Evolutionary conservation across 495 filamentous ascomycete genomes (phyloP).

Genomic region (Jackrogersella multiformis): DNA sequence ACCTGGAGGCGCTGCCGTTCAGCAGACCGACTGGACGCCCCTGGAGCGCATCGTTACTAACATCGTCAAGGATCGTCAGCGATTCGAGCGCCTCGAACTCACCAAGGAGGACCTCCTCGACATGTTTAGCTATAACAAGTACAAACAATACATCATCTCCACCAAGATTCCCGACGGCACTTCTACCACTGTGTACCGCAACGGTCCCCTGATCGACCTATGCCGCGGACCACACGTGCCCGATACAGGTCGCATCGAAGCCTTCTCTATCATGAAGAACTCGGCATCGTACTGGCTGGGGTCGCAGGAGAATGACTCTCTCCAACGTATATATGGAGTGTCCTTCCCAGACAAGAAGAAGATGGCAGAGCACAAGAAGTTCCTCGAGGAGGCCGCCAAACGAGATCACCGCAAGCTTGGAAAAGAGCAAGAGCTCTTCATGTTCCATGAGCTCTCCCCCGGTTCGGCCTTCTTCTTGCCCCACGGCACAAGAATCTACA

Average conservation of each 20-base stretch:
- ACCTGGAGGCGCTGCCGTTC: slow-evolving; percentile 76
- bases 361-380: slow-evolving; percentile 88
- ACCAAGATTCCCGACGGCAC: slow-evolving; percentile 90
- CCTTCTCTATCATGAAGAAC: slow-evolving; percentile 92
- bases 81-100: slow-evolving; percentile 87
- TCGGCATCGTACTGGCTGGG: slow-evolving; percentile 97
- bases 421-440: slow-evolving; percentile 94
- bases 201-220: slow-evolving; percentile 60
- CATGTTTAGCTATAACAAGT: slow-evolving; percentile 96
- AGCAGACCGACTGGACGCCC: slow-evolving; percentile 77
- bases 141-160: slow-evolving; percentile 95
- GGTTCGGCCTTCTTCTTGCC: slow-evolving; percentile 96
- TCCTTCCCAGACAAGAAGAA: slow-evolving; percentile 97
- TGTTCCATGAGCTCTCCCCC: slow-evolving; percentile 91
- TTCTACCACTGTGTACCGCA: slow-evolving; percentile 91
- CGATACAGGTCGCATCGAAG: slow-evolving; percentile 89
- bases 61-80: slow-evolving; percentile 95
- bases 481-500: slow-evolving; percentile 90
- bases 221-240: slow-evolving; percentile 83
- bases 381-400: slow-evolving; percentile 95
- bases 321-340: slow-evolving; percentile 95
- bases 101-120: slow-evolving; percentile 89
- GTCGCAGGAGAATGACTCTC: slow-evolving; percentile 87
- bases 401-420: slow-evolving; percentile 92
- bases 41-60: slow-evolving; percentile 77